Base-by-base conservation (phyloP, 169 alveolate genomes). In the Hammondia hammondi region DNA sequence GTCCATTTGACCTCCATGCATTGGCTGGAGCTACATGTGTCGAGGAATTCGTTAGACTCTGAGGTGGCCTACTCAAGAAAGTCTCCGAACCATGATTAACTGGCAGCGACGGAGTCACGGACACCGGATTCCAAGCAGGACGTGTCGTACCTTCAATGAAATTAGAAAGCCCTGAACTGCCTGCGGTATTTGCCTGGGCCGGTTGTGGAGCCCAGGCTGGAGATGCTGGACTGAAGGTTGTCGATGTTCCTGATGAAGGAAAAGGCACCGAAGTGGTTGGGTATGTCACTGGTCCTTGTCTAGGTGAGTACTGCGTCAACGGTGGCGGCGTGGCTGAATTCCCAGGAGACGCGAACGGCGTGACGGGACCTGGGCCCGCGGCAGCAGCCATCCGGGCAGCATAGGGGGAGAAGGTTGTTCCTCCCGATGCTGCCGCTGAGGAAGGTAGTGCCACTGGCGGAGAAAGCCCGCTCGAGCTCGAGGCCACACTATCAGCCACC, bases 171-270 rank as follows among this genome's bases (percentile, higher is more conserved):
- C n/a, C 77, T 21, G 35, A 4, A 29, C 32, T 67, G 77, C 77
- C 77, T 21, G 32, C 0, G 77, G 77, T 21, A 21, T 29, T 67
- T 1, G 77, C 12, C 32, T 4, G 27, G 9, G 77, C 21, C 32
- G 77, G 77, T 21, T 32, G 77, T 67, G 77, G 77, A 21, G 77
- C 77, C 77, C 77, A 67, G 27, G 77, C 77, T 67, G 77, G n/a
- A 17, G 77, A 17, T 27, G n/a, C 27, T 17, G 77, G 77, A 27
- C 77, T 67, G 21, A 67, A 27, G 77, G 77, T 21, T 67, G 77
- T 17, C 32, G 77, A 67, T 21, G 77, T 67, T 67, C 77, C 35
- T 67, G 77, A 0, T 14, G 77, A 27, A 67, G 77, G 35, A 21
- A 67, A 67, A 67, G 77, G 32, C 32, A 3, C 77, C 77, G 24